Evolutionary conservation across 805 yeast species (phyloP).

Genomic region (Middelhovenomyces tepae): DNA sequence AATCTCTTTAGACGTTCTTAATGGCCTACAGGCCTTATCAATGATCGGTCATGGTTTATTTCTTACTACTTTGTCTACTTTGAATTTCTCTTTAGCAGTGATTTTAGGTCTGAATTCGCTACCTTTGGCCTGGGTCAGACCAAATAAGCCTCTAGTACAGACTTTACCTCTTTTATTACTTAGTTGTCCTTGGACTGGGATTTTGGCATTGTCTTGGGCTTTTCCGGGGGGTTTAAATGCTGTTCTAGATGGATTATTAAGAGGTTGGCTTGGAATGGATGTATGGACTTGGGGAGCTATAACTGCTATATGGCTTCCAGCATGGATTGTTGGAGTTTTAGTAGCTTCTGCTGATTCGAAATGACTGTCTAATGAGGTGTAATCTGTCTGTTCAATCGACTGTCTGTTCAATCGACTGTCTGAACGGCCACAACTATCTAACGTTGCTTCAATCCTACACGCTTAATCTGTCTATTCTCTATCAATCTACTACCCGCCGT

Average conservation of each 20-base stretch:
- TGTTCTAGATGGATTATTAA: constrained; percentile 43
- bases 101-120: constrained; percentile 57
- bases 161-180: constrained; percentile 27
- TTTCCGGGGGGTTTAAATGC: constrained; percentile 29
- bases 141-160: constrained; percentile 10
- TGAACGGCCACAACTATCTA: no score
- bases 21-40: constrained; percentile 34
- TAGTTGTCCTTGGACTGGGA: constrained; percentile 44
- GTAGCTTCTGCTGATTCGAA: no score
- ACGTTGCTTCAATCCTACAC: no score
- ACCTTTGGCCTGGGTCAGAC: constrained; percentile 63
- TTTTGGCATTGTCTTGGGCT: constrained; percentile 20
- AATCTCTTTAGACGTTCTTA: background rate
- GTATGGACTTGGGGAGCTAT: constrained; percentile 83
- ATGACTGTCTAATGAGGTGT: no score
- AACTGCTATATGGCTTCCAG: constrained; percentile 71
- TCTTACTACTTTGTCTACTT: constrained; percentile 63
- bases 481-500: no score
- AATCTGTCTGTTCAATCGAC: no score
- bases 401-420: no score
- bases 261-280: constrained; percentile 59
- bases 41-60: constrained; percentile 58
- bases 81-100: constrained; percentile 78
- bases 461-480: no score
- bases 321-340: constrained; percentile 45